Conservation (phyloP, 73 alveolate genomes). For the Paramecium sonneborni region DNA sequence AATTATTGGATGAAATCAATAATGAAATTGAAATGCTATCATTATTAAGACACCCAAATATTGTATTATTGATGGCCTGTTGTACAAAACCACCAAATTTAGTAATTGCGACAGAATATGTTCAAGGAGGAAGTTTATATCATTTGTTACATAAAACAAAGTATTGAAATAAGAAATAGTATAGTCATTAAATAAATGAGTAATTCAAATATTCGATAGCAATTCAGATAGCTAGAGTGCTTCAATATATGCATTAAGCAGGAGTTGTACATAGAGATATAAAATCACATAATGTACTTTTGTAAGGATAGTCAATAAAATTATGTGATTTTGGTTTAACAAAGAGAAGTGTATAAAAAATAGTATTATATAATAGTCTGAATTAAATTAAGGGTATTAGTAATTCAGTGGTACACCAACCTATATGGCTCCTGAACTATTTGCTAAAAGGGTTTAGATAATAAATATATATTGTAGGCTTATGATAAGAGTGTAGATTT, state of each 20-base stretch:
- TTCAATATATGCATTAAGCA: constrained; percentile 86
- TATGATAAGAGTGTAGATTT: constrained; percentile 97
- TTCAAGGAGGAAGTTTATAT: constrained; percentile 87
- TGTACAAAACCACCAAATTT: constrained; percentile 92
- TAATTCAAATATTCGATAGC: constrained; percentile 83
- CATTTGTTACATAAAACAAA: constrained; percentile 88
- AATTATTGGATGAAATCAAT: constrained; percentile 88
- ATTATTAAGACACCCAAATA: constrained; percentile 96
- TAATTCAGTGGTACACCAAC: constrained; percentile 99
- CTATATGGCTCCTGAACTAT: constrained; percentile 99
- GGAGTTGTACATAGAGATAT: constrained; percentile 98
- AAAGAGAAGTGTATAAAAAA: constrained; percentile 68
- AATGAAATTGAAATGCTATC: constrained; percentile 96
- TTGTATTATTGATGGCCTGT: constrained; percentile 92
- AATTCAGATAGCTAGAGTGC: constrained; percentile 81
- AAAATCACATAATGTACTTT: constrained; percentile 92
- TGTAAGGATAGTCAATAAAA: constrained; percentile 84
- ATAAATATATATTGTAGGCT: constrained; percentile 40
- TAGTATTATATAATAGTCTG: constrained; percentile 69
- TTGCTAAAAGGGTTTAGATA: constrained; percentile 72
- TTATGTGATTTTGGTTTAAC: constrained; percentile 98
- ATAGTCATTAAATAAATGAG: constrained; percentile 73
- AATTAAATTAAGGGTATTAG: constrained; percentile 92
- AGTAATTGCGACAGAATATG: constrained; percentile 90
- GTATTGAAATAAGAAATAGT: constrained; percentile 3